Conservation (phyloP, 495 filamentous ascomycete genomes). For the Neurospora sp. region DNA sequence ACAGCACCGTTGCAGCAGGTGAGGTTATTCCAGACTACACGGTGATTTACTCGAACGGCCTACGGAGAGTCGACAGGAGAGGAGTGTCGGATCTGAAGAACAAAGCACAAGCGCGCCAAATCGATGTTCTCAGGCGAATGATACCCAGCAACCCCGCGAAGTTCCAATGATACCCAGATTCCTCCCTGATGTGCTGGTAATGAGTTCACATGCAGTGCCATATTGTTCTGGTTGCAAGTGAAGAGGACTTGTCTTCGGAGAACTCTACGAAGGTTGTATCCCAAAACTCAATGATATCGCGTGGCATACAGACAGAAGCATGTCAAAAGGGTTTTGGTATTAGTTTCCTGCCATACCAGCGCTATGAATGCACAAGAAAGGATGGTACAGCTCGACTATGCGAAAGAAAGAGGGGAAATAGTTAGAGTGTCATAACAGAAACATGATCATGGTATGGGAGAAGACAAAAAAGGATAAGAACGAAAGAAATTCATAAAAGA, state of each 20-base stretch:
- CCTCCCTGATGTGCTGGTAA: background rate
- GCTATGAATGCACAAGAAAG: too few relatives aligned
- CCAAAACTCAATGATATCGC: too few relatives aligned
- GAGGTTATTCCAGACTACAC: slow-evolving; percentile 54
- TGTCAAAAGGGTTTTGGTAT: too few relatives aligned
- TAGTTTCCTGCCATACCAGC: too few relatives aligned
- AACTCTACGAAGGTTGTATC: too few relatives aligned
- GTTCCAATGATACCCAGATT: slow-evolving; percentile 30
- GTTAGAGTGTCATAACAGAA: too few relatives aligned
- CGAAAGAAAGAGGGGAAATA: background rate
- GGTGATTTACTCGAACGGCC: slow-evolving; percentile 52
- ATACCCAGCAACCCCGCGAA: slow-evolving; percentile 54
- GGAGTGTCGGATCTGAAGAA: slow-evolving; percentile 44
- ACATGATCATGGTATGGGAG: too few relatives aligned
- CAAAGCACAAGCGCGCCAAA: slow-evolving; percentile 48
- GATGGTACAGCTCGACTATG: too few relatives aligned
- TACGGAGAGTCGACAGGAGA: slow-evolving; percentile 46
- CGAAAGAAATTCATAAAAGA: too few relatives aligned
- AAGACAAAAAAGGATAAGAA: too few relatives aligned
- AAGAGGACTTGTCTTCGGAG: background rate
- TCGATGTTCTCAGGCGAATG: slow-evolving; percentile 51
- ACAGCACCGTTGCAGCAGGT: slow-evolving; percentile 39
- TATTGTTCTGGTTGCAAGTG: background rate
- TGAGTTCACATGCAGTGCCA: background rate
- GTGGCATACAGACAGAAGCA: too few relatives aligned